Conservation (phyloP, 805 yeast genomes). For the Starmerella etchellsii region DNA sequence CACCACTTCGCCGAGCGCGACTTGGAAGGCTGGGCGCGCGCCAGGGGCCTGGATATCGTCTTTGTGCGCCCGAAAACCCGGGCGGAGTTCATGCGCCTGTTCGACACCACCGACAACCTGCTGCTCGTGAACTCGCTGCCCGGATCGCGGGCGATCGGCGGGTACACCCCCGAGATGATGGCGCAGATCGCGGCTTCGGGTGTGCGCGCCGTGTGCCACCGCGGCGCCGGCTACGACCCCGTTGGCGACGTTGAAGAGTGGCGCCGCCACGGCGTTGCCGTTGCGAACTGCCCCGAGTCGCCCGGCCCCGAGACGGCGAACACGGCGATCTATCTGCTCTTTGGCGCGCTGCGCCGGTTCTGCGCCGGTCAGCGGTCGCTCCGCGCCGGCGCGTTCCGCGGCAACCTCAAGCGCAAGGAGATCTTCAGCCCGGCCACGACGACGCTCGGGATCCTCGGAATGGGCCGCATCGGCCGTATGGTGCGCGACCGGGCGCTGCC, state of each 20-base stretch:
- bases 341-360: slow-evolving; percentile 40
- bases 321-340: slow-evolving; percentile 36
- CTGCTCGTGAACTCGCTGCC: slow-evolving; percentile 20
- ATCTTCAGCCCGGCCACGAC: slow-evolving; percentile 34
- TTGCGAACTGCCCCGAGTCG: slow-evolving; percentile 41
- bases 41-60: slow-evolving; percentile 7
- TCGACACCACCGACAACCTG: slow-evolving; percentile 14
- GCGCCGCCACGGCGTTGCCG: slow-evolving; percentile 32
- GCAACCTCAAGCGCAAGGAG: slow-evolving; percentile 28
- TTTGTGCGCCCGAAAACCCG: slow-evolving; percentile 9
- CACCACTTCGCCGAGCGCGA: too few relatives aligned
- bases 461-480: slow-evolving; percentile 51
- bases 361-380: slow-evolving; percentile 32
- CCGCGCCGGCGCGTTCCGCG: slow-evolving; percentile 36
- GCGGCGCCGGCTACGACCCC: slow-evolving; percentile 51
- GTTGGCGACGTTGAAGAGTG: slow-evolving; percentile 35
- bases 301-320: slow-evolving; percentile 47
- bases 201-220: slow-evolving; percentile 32
- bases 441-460: slow-evolving; percentile 44
- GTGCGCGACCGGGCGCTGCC: slow-evolving; percentile 38
- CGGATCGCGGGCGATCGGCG: slow-evolving; percentile 15
- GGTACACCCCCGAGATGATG: slow-evolving; percentile 18
- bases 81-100: slow-evolving; percentile 14
- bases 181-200: slow-evolving; percentile 12
- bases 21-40: too few relatives aligned